Conservation (phyloP, 805 yeast genomes). For the Monosporozyma aerobia region DNA sequence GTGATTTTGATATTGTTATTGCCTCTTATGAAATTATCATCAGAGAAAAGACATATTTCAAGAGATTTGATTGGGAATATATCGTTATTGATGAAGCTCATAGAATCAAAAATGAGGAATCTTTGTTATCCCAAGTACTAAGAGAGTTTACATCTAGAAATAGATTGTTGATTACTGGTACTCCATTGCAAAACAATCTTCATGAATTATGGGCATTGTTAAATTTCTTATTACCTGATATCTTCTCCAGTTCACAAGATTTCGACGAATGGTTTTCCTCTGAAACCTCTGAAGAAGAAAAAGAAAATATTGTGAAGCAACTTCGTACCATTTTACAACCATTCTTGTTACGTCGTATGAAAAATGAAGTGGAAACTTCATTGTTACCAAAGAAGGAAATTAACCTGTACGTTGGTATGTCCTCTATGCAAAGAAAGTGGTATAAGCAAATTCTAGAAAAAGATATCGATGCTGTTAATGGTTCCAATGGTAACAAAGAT, state of each 20-base stretch:
- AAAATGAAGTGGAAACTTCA: slow-evolving; percentile 71
- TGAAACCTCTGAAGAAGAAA: slow-evolving; percentile 32
- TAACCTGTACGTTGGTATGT: slow-evolving; percentile 68
- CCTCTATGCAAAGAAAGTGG: slow-evolving; percentile 71
- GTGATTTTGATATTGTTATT: slow-evolving; percentile 65
- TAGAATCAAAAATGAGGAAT: slow-evolving; percentile 70
- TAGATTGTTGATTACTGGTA: slow-evolving; percentile 69
- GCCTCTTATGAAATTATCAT: slow-evolving; percentile 73
- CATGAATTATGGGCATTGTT: slow-evolving; percentile 78
- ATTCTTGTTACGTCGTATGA: slow-evolving; percentile 65
- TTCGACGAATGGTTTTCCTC: slow-evolving; percentile 69
- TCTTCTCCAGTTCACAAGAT: slow-evolving; percentile 63
- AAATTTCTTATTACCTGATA: slow-evolving; percentile 70
- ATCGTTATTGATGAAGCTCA: slow-evolving; percentile 75
- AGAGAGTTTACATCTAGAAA: slow-evolving; percentile 63
- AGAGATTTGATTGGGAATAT: slow-evolving; percentile 66
- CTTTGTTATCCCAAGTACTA: slow-evolving; percentile 62
- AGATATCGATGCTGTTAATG: slow-evolving; percentile 78
- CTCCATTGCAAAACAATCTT: slow-evolving; percentile 72
- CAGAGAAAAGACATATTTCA: slow-evolving; percentile 58
- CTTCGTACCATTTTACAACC: slow-evolving; percentile 70
- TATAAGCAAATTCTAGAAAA: slow-evolving; percentile 68
- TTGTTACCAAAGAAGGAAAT: slow-evolving; percentile 66
- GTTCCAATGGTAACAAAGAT: slow-evolving; percentile 64
- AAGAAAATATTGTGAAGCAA: slow-evolving; percentile 52